Evolutionary conservation across 495 filamentous ascomycete genomes (phyloP).

Genomic region (Hypomontagnella submonticulosa): DNA sequence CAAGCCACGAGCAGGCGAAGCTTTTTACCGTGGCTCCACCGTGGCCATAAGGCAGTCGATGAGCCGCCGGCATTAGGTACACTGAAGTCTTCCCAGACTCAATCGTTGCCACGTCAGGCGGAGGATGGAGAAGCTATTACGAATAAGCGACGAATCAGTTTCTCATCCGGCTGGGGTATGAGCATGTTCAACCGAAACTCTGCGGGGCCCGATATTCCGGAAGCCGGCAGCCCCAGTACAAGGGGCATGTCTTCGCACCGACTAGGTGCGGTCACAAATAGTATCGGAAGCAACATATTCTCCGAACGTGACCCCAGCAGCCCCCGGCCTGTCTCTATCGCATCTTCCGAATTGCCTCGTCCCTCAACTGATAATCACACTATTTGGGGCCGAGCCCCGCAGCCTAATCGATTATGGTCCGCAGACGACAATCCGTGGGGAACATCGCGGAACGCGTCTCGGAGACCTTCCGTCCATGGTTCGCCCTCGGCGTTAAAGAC

Average conservation of each 20-base stretch:
- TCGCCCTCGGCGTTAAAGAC: conserved; percentile 62
- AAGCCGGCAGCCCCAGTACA: conserved; percentile 47
- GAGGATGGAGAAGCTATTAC: conserved; percentile 58
- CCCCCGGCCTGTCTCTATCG: conserved; percentile 80
- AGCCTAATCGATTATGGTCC: conserved; percentile 57
- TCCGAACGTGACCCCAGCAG: conserved; percentile 73
- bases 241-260: conserved; percentile 55
- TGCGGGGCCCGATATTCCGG: conserved; percentile 53
- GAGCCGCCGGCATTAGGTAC: conserved; percentile 77
- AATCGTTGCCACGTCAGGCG: conserved; percentile 74
- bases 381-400: conserved; percentile 57
- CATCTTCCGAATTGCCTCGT: conserved; percentile 81
- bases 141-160: conserved; percentile 62
- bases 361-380: conserved; percentile 80
- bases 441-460: conserved; percentile 54
- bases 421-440: conserved; percentile 57
- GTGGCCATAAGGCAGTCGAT: conserved; percentile 75
- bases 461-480: conserved; percentile 60
- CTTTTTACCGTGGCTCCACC: conserved; percentile 71
- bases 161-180: conserved; percentile 63
- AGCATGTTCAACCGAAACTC: conserved; percentile 68
- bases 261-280: conserved; percentile 74
- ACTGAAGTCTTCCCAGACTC: conserved; percentile 80
- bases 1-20: conserved; percentile 51
- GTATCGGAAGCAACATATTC: conserved; percentile 76